Percentiles rank a stretch among this genome's conserved stretches.
Conservation (phyloP, 2,329 filamentous ascomycete genomes). For the Cercospora sp. region DNA sequence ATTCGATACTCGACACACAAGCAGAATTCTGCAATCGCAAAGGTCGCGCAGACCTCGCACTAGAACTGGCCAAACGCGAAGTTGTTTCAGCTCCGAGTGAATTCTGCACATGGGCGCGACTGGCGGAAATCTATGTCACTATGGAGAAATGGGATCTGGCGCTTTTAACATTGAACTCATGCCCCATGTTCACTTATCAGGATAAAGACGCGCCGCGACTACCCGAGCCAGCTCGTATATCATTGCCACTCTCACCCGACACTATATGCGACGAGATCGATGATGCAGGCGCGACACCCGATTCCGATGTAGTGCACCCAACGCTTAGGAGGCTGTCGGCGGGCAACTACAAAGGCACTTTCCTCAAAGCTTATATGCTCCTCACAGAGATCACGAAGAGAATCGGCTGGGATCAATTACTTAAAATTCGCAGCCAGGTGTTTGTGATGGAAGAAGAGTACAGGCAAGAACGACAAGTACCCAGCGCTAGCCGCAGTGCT, state of each 20-base stretch:
- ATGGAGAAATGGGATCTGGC: constrained; percentile 97
- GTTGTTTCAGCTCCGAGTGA: constrained; percentile 95
- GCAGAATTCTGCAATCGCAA: constrained; percentile 89
- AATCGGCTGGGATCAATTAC: constrained; percentile 94
- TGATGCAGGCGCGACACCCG: constrained; percentile 75
- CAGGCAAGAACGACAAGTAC: constrained; percentile 73
- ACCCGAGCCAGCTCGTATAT: constrained; percentile 86
- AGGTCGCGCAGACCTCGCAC: constrained; percentile 78
- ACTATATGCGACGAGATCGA: constrained; percentile 95
- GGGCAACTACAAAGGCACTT: constrained; percentile 89
- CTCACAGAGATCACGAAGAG: constrained; percentile 94
- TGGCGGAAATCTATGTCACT: constrained; percentile 90
- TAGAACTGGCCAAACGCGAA: constrained; percentile 90
- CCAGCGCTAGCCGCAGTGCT: constrained; percentile 61
- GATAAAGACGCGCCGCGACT: constrained; percentile 95
- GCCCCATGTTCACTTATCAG: constrained; percentile 99
- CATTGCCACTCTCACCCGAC: constrained; percentile 82
- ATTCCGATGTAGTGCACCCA: constrained; percentile 81
- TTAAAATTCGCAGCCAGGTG: constrained; percentile 92
- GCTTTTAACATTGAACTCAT: constrained; percentile 92
- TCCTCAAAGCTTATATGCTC: constrained; percentile 89
- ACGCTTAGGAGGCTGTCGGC: constrained; percentile 83
- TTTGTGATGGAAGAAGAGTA: constrained; percentile 99
- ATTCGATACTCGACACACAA: constrained; percentile 91
- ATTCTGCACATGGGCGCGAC: constrained; percentile 91